phyloP scores from a whole-genome alignment of 257 asterid species.

The Solanum chiquidenum region DNA sequence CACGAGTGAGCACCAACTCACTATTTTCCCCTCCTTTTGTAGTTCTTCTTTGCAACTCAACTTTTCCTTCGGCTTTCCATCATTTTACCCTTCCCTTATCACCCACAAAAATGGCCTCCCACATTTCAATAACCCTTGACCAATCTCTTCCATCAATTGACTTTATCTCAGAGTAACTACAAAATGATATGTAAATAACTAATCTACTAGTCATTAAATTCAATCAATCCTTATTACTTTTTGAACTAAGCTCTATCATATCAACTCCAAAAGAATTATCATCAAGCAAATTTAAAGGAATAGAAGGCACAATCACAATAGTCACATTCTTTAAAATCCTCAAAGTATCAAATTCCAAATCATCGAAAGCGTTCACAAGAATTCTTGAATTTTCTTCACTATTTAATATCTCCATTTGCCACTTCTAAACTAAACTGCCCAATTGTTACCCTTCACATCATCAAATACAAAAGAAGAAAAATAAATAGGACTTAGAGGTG shows the following conservation, averaged over 20 bases:
- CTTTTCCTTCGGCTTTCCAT: neutral
- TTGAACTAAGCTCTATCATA: neutral
- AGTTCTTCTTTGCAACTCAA: slow-evolving; percentile 2
- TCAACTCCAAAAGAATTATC: neutral
- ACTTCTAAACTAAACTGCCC: neutral
- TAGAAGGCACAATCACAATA: slow-evolving; percentile 1
- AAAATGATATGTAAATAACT: neutral
- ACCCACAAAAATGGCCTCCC: neutral
- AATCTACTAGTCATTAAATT: neutral
- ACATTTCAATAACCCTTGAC: neutral
- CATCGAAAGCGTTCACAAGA: neutral
- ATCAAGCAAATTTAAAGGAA: slow-evolving; percentile 1
- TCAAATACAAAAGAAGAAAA: neutral
- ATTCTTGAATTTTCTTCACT: neutral
- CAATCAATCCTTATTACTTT: no score
- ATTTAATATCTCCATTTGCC: neutral
- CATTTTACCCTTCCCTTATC: neutral
- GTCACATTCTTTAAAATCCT: neutral
- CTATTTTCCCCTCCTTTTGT: slow-evolving; percentile 9
- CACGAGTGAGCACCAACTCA: slow-evolving; percentile 13
- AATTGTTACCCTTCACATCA: neutral
- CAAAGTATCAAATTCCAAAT: neutral
- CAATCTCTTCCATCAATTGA: neutral
- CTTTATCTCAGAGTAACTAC: neutral
- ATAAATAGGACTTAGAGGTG: neutral